Base-by-base conservation (phyloP, 2,329 filamentous ascomycete genomes). In the Orbilia oligospora region DNA sequence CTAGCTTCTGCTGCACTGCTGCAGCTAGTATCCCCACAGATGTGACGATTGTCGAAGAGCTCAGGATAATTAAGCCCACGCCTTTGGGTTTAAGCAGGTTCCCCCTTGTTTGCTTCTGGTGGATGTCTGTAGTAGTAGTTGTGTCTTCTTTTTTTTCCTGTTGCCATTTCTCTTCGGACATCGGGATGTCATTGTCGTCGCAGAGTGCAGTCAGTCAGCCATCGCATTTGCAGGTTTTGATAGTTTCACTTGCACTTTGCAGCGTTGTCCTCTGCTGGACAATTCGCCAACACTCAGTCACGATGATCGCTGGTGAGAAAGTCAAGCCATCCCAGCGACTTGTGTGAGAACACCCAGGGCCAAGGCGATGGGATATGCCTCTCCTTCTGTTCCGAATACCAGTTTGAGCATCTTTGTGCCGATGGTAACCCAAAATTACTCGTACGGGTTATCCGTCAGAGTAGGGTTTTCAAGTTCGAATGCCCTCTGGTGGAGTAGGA, bases 41-140 rank as follows among this genome's bases (percentile, higher is more conserved):
- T 69, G 63, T 68, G 51, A 67, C 61, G 70, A 67, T 73, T 65
- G 58, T 75, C 64, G 75, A 72, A 78, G 75, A 78, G 75, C 75
- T 78, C 75, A 72, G 75, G 75, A 78, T 78, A 78, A 78, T 78
- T 78, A 69, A 71, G 75, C 68, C 75, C 68, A 78, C 75, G 55
- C 53, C 63, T 67, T 78, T 65, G 75, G 75, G 55, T 67, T 66
- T 27, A 61, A 70, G 66, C 66, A 71, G 68, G 68, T 71, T 63
- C 53, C 53, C 71, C 71, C 53, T 68, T 69, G 64, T 48, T 68
- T 51, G n/a, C 24, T 33, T 51, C 61, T 49, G 61, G n/a, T 51
- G 38, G 20, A 30, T 49, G 46, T 48, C 44, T 51, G 27, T 27
- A 4, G 24, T 30, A 30, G 27, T n/a, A n/a, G n/a, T 16, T 22